Evolutionary conservation across 768 basidiomycete genomes (phyloP), one percentile per base, ranked within the genome.

Genomic region (Leccinum variicolor): DNA sequence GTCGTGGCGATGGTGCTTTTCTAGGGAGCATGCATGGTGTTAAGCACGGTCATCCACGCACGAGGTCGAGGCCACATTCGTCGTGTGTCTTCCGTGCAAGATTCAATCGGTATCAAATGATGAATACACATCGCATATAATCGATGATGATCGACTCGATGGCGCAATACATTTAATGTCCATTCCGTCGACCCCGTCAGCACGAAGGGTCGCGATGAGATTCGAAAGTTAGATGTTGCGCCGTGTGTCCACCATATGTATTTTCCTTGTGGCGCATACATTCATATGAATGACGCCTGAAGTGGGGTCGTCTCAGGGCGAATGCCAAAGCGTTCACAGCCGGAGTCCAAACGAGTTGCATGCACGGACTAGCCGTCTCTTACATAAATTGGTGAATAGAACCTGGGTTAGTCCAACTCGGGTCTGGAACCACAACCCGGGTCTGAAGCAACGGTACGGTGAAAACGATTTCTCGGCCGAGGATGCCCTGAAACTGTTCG

Each of bases 131-230:
- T 43, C 41, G 39, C 15, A 41, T 11, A 43, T n/a, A 19, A 19
- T 43, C 19, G 41, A 21, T 43, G 49, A 50, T 48, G 62, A 53
- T 62, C 51, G 47, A 50, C 47, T 43, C 41, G 19, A 21, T 43
- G 41, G 57, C 52, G 47, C 54, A 28, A 34, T 36, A 33, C 41
- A 43, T 43, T n/a, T 43, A 43, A 43, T 43, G n/a, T 19, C 39
- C n/a, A 41, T 11, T 41, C n/a, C n/a, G 39, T 10, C 39, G n/a
- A 10, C n/a, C n/a, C 14, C 17, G 17, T 39, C 36, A 17, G 8
- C 9, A 9, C 9, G 36, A 39, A 39, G 39, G 39, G 39, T 41
- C 39, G 39, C 39, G 39, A 41, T 11, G 39, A 41, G n/a, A 41
- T 41, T 41, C 10, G 41, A 43, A 43, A 21, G 3, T 21, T n/a